These are phyloP conservation scores for Coemansia sp. DNA, from an alignment of 192 early-diverging fungal genomes.

Conservation along the genomic window DNA sequence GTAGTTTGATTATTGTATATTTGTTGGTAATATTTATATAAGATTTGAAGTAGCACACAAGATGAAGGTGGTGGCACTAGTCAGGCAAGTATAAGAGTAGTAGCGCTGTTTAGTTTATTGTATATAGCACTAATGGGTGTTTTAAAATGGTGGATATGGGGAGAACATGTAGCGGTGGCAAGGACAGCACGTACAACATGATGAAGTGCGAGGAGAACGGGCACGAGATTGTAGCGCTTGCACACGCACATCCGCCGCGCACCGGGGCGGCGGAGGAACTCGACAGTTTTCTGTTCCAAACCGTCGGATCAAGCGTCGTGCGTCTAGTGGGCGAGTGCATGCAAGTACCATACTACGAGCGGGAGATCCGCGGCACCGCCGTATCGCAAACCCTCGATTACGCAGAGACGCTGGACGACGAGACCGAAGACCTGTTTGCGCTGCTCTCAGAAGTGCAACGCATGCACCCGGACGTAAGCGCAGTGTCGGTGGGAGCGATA, in stretches of 20 bases:
- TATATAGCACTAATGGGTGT: neutral
- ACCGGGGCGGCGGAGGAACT: slow-evolving; percentile 68
- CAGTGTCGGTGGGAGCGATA: slow-evolving; percentile 91
- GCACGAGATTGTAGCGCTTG: slow-evolving; percentile 90
- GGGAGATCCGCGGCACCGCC: slow-evolving; percentile 70
- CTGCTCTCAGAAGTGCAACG: slow-evolving; percentile 70
- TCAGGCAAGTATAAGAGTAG: slow-evolving; percentile 17
- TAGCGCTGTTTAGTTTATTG: too few species aligned
- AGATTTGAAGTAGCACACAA: too few species aligned
- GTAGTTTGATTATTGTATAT: too few species aligned
- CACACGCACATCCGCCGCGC: slow-evolving; percentile 82
- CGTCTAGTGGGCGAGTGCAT: slow-evolving; percentile 80
- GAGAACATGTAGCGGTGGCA: slow-evolving; percentile 74
- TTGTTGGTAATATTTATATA: too few species aligned
- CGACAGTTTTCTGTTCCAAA: slow-evolving; percentile 97
- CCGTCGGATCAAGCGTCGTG: slow-evolving; percentile 92
- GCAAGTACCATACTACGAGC: slow-evolving; percentile 78
- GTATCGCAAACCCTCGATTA: slow-evolving; percentile 70
- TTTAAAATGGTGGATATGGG: neutral
- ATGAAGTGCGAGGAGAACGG: slow-evolving; percentile 92
- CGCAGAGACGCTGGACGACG: slow-evolving; percentile 67
- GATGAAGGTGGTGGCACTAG: slow-evolving; percentile 50
- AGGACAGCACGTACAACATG: slow-evolving; percentile 95
- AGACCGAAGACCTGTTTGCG: slow-evolving; percentile 89
- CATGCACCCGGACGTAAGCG: slow-evolving; percentile 76